These are phyloP conservation scores for Gymnopus androsaceus DNA, from an alignment of 1,284 basidiomycete species.

Conservation along the genomic window DNA sequence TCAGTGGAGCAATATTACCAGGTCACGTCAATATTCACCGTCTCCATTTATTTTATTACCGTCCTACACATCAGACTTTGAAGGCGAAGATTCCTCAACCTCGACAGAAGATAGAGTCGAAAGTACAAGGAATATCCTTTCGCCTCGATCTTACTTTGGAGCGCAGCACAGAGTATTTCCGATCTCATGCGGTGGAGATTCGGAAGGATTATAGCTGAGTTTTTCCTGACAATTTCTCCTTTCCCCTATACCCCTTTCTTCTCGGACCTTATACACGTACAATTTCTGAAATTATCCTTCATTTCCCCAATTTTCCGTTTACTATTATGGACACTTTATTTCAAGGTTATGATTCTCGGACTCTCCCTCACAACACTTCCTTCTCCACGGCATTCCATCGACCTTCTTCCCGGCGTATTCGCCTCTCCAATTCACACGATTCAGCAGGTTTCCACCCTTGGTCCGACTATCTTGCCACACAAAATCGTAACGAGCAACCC, in stretches of 20 bases:
- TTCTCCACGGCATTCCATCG: background rate
- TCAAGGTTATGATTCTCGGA: too few relatives aligned
- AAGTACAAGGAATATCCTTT: background rate
- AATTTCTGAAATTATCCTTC: background rate
- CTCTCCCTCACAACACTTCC: background rate
- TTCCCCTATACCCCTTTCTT: background rate
- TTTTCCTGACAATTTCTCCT: background rate
- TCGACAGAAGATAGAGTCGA: background rate
- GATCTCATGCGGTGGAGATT: background rate
- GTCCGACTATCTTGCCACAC: background rate
- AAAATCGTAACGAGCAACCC: too few relatives aligned
- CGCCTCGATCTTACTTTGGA: background rate
- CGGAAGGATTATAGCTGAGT: background rate
- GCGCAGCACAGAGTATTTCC: background rate
- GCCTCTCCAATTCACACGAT: background rate
- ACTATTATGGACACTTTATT: too few relatives aligned
- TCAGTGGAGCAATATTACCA: background rate
- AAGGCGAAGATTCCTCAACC: constrained; percentile 1
- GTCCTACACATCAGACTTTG: constrained; percentile 4
- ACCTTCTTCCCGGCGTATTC: background rate
- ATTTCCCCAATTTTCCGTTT: too few relatives aligned
- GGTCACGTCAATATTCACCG: constrained; percentile 3
- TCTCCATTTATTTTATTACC: constrained; percentile 1
- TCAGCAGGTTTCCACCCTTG: background rate
- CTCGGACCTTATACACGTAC: background rate